Percentiles rank a stretch among this genome's conserved stretches.
phyloP scores from a whole-genome alignment of 2,329 filamentous ascomycete genomes.

The Ophiostoma perfectum region DNA sequence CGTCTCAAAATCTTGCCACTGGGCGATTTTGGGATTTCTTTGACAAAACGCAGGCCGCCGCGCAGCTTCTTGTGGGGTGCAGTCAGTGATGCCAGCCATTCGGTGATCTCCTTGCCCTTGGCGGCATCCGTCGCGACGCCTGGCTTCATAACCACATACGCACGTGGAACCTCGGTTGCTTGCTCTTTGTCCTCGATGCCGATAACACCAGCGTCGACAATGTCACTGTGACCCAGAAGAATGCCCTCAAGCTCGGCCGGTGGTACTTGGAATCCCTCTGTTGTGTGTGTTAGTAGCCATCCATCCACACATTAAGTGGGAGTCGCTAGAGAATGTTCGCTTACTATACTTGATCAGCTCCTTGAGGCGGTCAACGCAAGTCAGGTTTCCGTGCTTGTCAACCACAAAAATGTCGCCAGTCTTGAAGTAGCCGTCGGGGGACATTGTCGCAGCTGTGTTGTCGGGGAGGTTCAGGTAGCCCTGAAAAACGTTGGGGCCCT shows the following conservation, averaged over 20 bases:
- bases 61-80: constrained; percentile 59
- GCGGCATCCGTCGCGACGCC: constrained; percentile 32
- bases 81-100: constrained; percentile 37
- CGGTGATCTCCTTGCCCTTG: constrained; percentile 38
- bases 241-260: constrained; percentile 59
- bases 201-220: constrained; percentile 57
- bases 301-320: neutral
- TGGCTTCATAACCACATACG: constrained; percentile 51
- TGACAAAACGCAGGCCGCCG: constrained; percentile 64
- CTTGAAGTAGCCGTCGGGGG: constrained; percentile 77
- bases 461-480: constrained; percentile 72
- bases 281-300: constrained; percentile 17
- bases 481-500: constrained; percentile 73
- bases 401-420: constrained; percentile 82
- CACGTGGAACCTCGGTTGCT: constrained; percentile 63
- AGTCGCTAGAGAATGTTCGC: constrained; percentile 26
- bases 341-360: constrained; percentile 57
- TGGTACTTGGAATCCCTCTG: constrained; percentile 65
- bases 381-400: constrained; percentile 74
- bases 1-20: constrained; percentile 46
- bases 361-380: constrained; percentile 82
- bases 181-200: constrained; percentile 55
- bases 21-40: constrained; percentile 66
- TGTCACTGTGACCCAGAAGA: constrained; percentile 39
- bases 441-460: constrained; percentile 65